Evolutionary conservation across 2,329 filamentous ascomycete species (phyloP).

Genomic region (Xylaria sp.): DNA sequence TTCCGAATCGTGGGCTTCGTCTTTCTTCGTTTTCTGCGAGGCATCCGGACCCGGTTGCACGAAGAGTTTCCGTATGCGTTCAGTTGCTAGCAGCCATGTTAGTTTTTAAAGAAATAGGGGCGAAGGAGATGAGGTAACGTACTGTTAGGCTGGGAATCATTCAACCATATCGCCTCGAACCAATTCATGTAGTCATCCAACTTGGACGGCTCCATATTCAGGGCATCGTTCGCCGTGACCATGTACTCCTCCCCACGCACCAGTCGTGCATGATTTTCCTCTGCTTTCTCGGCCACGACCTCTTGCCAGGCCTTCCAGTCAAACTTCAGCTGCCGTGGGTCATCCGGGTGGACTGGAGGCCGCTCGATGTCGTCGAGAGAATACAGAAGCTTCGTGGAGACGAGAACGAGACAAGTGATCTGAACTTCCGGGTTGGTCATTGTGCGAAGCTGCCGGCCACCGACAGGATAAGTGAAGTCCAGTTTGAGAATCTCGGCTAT

Average conservation of each 20-base stretch:
- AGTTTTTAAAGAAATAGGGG: neutral
- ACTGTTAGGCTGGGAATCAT: constrained; percentile 39
- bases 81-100: constrained; percentile 18
- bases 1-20: neutral
- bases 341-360: constrained; percentile 43
- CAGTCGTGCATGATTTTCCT: constrained; percentile 20
- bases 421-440: constrained; percentile 69
- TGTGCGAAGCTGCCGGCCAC: constrained; percentile 40
- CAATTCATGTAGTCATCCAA: constrained; percentile 75
- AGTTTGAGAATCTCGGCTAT: constrained; percentile 49
- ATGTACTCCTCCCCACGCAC: constrained; percentile 29
- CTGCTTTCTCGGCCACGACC: constrained; percentile 37
- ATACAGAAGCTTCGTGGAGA: constrained; percentile 73
- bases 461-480: constrained; percentile 53
- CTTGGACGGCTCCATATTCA: constrained; percentile 50
- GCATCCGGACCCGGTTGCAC: constrained; percentile 4
- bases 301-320: constrained; percentile 69
- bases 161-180: constrained; percentile 63
- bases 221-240: constrained; percentile 29
- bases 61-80: constrained; percentile 26
- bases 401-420: constrained; percentile 63
- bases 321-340: constrained; percentile 56
- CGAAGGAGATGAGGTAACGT: constrained; percentile 14
- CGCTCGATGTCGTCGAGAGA: constrained; percentile 60
- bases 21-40: neutral